phyloP scores from a whole-genome alignment of 768 basidiomycete genomes.

The Suillus fuscotomentosus region DNA sequence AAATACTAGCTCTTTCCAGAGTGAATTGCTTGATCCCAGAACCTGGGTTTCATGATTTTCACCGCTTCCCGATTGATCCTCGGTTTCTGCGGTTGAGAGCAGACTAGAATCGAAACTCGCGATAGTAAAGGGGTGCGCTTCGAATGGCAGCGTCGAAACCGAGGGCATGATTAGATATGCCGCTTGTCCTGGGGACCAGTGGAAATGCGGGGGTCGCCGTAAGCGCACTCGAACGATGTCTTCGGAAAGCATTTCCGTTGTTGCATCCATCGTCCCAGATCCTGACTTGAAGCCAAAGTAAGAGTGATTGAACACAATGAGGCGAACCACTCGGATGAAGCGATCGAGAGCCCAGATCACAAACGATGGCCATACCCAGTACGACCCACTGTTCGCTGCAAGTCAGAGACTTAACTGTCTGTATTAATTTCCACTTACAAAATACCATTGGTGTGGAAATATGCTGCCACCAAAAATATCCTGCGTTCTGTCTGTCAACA shows the following conservation, averaged over 20 bases:
- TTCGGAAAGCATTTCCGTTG: conserved; percentile 43
- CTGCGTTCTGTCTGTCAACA: conserved; percentile 13
- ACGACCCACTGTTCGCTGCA: conserved; percentile 13
- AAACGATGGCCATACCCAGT: conserved; percentile 31
- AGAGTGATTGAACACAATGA: conserved; percentile 42
- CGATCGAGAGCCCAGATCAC: conserved; percentile 45
- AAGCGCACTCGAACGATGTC: conserved; percentile 26
- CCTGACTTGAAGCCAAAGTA: conserved; percentile 32
- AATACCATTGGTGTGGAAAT: conserved; percentile 35
- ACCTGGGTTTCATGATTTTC: background rate
- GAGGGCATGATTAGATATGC: conserved; percentile 50
- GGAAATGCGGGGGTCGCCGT: conserved; percentile 43
- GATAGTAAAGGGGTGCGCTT: conserved; percentile 65
- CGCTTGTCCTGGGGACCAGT: conserved; percentile 54
- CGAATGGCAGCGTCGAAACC: conserved; percentile 42
- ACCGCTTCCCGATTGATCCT: no score
- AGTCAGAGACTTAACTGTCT: background rate
- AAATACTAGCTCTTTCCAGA: conserved; percentile 49
- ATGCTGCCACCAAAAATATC: conserved; percentile 36
- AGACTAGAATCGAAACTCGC: conserved; percentile 35
- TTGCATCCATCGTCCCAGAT: conserved; percentile 32
- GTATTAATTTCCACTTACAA: conserved; percentile 11
- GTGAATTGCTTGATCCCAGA: background rate
- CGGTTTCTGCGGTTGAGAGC: conserved; percentile 9
- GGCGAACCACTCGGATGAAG: conserved; percentile 42